Evolutionary conservation across 1,284 basidiomycete species (phyloP).

Genomic region (Thelephora terrestris): DNA sequence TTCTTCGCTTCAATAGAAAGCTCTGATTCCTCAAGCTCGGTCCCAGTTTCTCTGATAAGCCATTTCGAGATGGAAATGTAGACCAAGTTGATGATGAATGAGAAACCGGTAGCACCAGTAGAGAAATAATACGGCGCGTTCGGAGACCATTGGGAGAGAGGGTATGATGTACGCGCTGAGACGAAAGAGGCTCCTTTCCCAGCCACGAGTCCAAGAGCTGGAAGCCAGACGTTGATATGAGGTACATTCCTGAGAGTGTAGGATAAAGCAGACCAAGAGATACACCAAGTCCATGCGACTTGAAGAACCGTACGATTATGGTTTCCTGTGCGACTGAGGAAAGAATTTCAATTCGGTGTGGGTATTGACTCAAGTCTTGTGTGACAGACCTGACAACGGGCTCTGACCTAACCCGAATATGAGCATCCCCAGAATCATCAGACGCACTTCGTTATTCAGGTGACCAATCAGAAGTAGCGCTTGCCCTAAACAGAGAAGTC

Average conservation of each 20-base stretch:
- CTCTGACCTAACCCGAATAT: constrained; percentile 72
- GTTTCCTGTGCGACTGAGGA: constrained; percentile 59
- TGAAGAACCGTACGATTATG: constrained; percentile 75
- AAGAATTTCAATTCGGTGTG: neutral
- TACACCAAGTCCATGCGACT: constrained; percentile 63
- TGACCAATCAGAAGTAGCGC: constrained; percentile 53
- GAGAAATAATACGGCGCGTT: constrained; percentile 70
- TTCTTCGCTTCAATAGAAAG: constrained; percentile 40
- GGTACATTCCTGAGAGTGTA: too few species aligned
- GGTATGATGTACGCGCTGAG: constrained; percentile 65
- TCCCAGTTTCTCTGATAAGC: constrained; percentile 47
- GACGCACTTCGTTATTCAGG: constrained; percentile 40
- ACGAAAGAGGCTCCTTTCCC: constrained; percentile 72
- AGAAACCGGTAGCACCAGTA: constrained; percentile 49
- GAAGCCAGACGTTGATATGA: too few species aligned
- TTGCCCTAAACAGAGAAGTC: constrained; percentile 36
- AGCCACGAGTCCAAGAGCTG: constrained; percentile 64
- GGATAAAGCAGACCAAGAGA: constrained; percentile 31
- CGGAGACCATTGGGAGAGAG: constrained; percentile 57
- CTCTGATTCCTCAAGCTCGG: constrained; percentile 56
- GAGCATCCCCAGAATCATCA: constrained; percentile 66
- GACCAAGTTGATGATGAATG: constrained; percentile 56
- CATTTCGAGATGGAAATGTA: constrained; percentile 57
- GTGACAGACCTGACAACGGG: constrained; percentile 39
- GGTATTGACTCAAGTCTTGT: neutral